A percentile compares a stretch with the other conserved stretches of the same genome.
phyloP scores from a whole-genome alignment of 371 early-diverging fungal species.

The Smittium culicis region DNA sequence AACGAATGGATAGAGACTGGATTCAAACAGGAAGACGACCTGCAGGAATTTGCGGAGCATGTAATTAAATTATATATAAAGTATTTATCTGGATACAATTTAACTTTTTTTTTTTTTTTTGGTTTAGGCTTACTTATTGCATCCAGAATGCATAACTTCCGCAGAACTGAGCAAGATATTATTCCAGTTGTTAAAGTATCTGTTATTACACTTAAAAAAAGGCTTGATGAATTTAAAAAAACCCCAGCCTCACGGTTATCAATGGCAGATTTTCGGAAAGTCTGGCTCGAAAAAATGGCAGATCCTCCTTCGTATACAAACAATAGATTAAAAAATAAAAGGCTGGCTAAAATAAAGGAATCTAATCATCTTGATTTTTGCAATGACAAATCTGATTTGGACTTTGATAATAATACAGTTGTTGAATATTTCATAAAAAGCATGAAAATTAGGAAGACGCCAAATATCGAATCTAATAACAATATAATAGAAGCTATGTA shows the following conservation, averaged over 20 bases:
- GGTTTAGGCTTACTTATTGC: constrained; percentile 65
- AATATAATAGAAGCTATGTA: constrained; percentile 1
- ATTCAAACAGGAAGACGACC: constrained; percentile 92
- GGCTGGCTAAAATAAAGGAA: constrained; percentile 8
- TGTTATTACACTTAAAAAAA: constrained; percentile 73
- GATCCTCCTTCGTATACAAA: constrained; percentile 79
- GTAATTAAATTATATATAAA: too few relatives aligned
- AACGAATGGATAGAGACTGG: constrained; percentile 98
- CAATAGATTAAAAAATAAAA: constrained; percentile 33
- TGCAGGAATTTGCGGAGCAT: constrained; percentile 97
- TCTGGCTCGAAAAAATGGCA: constrained; percentile 75
- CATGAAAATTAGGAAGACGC: neutral
- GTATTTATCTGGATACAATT: too few relatives aligned
- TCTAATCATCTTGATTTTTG: neutral
- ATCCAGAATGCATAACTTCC: constrained; percentile 86
- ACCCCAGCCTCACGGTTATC: constrained; percentile 82
- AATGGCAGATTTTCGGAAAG: constrained; percentile 71
- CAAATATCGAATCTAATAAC: neutral
- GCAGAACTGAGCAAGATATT: constrained; percentile 75
- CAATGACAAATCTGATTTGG: neutral
- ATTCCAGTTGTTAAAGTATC: constrained; percentile 88
- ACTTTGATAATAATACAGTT: neutral
- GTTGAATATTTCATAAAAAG: constrained; percentile 4
- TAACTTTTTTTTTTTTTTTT: constrained; percentile 12
- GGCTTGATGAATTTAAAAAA: constrained; percentile 78